phyloP scores from a whole-genome alignment of 345 rosid genomes.

The Rhodomyrtus tomentosa region DNA sequence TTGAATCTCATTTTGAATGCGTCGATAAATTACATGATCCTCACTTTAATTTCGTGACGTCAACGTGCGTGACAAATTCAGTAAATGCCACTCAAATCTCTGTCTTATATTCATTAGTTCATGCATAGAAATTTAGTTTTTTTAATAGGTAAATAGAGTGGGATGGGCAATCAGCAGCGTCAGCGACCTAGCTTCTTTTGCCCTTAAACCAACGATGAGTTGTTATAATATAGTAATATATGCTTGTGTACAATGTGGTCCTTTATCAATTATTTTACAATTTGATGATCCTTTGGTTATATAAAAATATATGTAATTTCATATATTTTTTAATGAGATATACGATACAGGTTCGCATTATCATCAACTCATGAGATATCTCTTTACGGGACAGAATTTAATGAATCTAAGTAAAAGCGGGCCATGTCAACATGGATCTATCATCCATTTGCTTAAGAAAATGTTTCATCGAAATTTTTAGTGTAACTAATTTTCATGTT shows the following conservation, averaged over 20 bases:
- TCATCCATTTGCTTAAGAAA: not conserved
- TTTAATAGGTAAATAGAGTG: not conserved
- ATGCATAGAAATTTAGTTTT: not conserved
- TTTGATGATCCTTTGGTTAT: not conserved
- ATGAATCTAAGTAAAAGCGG: not conserved
- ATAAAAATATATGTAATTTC: not conserved
- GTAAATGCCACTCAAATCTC: not conserved
- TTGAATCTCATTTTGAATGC: not conserved
- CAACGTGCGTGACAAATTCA: not conserved
- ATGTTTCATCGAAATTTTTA: not conserved
- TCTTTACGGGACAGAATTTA: not conserved
- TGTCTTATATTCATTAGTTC: not conserved
- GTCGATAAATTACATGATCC: not conserved
- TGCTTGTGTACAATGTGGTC: not conserved
- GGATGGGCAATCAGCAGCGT: fast-evolving
- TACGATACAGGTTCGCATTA: not conserved
- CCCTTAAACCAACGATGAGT: not conserved
- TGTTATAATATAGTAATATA: not conserved
- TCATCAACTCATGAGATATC: fast-evolving
- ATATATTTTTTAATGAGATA: not conserved
- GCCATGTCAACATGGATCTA: not conserved
- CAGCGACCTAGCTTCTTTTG: not conserved
- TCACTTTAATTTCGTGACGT: not conserved
- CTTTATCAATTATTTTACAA: not conserved
- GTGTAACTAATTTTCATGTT: not conserved